Percentiles rank a stretch among this genome's conserved stretches.
phyloP scores from a whole-genome alignment of 805 yeast genomes.

The Starmerella floricola region DNA sequence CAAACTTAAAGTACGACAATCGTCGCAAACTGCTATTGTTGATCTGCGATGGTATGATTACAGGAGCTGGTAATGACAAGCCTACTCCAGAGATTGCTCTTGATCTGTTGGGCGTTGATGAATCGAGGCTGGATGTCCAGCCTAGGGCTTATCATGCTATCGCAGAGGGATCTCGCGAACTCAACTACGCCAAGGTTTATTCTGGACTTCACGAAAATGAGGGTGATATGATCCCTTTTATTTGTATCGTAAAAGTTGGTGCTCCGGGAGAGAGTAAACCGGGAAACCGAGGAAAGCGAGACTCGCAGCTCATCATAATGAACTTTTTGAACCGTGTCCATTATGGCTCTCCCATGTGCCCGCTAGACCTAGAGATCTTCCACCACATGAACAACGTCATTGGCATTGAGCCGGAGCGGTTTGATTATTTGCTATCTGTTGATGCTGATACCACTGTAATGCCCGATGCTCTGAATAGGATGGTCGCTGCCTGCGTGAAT shows the following conservation, averaged over 20 bases:
- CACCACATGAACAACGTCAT: constrained; percentile 44
- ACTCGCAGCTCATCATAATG: constrained; percentile 48
- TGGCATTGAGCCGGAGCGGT: constrained; percentile 49
- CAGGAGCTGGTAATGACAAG: constrained; percentile 47
- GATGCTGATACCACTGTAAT: constrained; percentile 52
- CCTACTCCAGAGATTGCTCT: constrained; percentile 46
- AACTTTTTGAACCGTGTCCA: constrained; percentile 47
- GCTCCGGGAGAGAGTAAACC: constrained; percentile 43
- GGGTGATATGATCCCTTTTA: constrained; percentile 42
- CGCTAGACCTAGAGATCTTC: constrained; percentile 43
- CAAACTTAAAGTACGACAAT: constrained; percentile 45
- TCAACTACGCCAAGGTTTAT: constrained; percentile 49
- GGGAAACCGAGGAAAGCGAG: constrained; percentile 57
- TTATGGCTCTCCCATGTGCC: constrained; percentile 48
- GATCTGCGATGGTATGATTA: constrained; percentile 49
- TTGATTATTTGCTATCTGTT: constrained; percentile 45
- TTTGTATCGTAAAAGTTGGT: constrained; percentile 47
- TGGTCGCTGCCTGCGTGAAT: constrained; percentile 47
- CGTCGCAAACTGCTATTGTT: constrained; percentile 44
- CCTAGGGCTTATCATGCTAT: constrained; percentile 41
- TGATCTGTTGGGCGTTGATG: constrained; percentile 35
- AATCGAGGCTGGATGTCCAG: constrained; percentile 39
- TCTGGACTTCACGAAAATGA: constrained; percentile 49
- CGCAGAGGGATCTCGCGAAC: constrained; percentile 48
- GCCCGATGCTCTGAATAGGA: constrained; percentile 43